Evolutionary conservation across 192 early-diverging fungal species (phyloP).

Genomic region (Allomyces macrogynus): DNA sequence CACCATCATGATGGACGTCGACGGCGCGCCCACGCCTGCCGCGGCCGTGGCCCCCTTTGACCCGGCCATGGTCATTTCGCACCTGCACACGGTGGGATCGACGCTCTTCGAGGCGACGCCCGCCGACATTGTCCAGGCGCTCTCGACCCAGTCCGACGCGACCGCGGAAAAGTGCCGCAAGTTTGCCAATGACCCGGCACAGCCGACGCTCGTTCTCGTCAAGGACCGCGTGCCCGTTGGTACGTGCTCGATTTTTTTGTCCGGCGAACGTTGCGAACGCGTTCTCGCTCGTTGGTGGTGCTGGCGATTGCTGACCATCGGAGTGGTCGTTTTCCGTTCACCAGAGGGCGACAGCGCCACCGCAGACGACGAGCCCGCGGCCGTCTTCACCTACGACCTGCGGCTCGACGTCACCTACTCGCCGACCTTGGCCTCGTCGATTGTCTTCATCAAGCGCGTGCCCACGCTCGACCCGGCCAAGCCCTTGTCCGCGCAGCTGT

Average conservation of each 20-base stretch:
- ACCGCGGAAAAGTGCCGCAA: conserved; percentile 37
- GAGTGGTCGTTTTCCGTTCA: too few species aligned
- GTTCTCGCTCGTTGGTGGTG: too few species aligned
- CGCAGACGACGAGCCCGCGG: neutral
- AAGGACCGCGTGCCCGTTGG: conserved; percentile 32
- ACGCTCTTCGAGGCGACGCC: neutral
- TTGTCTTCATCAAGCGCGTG: conserved; percentile 59
- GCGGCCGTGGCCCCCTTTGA: neutral
- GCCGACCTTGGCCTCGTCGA: conserved; percentile 46
- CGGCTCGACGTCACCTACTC: conserved; percentile 55
- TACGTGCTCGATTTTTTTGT: too few species aligned
- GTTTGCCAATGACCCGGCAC: conserved; percentile 54
- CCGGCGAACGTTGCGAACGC: too few species aligned
- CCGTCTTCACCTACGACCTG: conserved; percentile 24
- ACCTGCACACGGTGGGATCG: neutral
- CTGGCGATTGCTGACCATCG: too few species aligned
- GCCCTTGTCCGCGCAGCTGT: conserved; percentile 58
- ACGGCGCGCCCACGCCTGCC: neutral
- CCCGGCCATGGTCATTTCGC: neutral
- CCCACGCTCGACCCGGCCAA: conserved; percentile 48
- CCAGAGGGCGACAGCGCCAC: neutral
- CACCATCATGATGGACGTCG: too few species aligned
- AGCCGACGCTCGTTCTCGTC: conserved; percentile 52
- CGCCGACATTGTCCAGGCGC: conserved; percentile 29
- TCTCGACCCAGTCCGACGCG: conserved; percentile 46